Percentiles rank a stretch among this genome's conserved stretches.
Evolutionary conservation across 441 rosid genomes (phyloP).

Genomic region (Theobroma grandiflorum): DNA sequence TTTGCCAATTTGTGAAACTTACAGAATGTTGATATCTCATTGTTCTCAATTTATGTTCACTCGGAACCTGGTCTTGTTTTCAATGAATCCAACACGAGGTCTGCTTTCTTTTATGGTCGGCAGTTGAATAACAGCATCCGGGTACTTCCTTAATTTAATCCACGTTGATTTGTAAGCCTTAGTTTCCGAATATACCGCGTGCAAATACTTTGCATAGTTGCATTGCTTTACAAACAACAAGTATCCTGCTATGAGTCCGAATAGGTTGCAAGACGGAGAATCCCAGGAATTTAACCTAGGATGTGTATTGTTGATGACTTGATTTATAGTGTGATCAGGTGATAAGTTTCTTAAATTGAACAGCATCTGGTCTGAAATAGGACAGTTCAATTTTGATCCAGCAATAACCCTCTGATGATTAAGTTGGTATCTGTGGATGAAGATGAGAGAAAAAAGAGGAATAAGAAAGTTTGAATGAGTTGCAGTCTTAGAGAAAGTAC

Average conservation of each 20-base stretch:
- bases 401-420: too few relatives aligned
- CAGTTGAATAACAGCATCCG: conserved; percentile 70
- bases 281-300: background rate
- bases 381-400: too few relatives aligned
- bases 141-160: conserved; percentile 34
- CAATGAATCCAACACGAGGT: conserved; percentile 66
- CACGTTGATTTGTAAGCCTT: background rate
- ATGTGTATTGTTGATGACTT: background rate
- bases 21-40: conserved; percentile 63
- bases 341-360: too few relatives aligned
- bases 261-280: background rate
- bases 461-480: too few relatives aligned
- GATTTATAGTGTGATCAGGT: too few relatives aligned
- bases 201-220: background rate
- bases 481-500: too few relatives aligned
- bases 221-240: background rate
- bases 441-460: too few relatives aligned
- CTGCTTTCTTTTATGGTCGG: conserved; percentile 71
- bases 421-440: too few relatives aligned
- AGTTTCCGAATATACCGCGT: background rate
- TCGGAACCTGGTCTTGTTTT: conserved; percentile 79
- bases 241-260: background rate
- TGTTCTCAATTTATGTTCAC: conserved; percentile 75
- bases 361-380: too few relatives aligned
- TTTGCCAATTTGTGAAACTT: background rate